Evolutionary conservation across 2,329 filamentous ascomycete genomes (phyloP).

Genomic region (Fusarium begoniae): DNA sequence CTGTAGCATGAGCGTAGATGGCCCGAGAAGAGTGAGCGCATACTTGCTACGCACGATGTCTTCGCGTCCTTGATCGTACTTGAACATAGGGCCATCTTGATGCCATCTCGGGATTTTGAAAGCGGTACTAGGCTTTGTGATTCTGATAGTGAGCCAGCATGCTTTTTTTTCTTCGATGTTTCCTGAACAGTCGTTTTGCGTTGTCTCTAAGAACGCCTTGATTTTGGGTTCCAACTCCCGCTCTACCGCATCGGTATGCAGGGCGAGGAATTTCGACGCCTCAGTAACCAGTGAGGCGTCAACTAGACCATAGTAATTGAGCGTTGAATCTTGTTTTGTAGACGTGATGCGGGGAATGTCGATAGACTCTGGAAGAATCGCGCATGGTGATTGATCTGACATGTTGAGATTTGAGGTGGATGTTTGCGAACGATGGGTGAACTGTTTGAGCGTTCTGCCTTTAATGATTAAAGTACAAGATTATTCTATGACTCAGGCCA

Average conservation of each 20-base stretch:
- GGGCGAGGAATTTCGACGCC: background rate
- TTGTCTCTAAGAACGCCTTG: background rate
- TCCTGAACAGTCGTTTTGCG: background rate
- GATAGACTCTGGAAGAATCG: background rate
- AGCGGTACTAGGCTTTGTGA: background rate
- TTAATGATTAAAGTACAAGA: fast-evolving
- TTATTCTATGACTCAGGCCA: background rate
- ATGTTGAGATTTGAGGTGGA: background rate
- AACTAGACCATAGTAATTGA: background rate
- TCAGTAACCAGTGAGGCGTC: background rate
- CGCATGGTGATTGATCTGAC: background rate
- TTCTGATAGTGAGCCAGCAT: background rate
- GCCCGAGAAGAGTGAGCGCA: background rate
- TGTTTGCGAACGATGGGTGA: fast-evolving
- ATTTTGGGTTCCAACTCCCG: background rate
- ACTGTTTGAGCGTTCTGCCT: fast-evolving
- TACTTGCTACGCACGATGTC: background rate
- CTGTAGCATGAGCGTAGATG: background rate
- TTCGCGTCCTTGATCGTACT: background rate
- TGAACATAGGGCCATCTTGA: background rate
- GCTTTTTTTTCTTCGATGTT: background rate
- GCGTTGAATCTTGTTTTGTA: background rate
- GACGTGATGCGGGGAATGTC: background rate
- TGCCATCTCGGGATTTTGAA: background rate
- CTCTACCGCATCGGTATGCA: background rate